Percentiles rank a stretch among this genome's conserved stretches.
Conservation (phyloP, 2,329 filamentous ascomycete species). For the Calonectria hawksworthii region DNA sequence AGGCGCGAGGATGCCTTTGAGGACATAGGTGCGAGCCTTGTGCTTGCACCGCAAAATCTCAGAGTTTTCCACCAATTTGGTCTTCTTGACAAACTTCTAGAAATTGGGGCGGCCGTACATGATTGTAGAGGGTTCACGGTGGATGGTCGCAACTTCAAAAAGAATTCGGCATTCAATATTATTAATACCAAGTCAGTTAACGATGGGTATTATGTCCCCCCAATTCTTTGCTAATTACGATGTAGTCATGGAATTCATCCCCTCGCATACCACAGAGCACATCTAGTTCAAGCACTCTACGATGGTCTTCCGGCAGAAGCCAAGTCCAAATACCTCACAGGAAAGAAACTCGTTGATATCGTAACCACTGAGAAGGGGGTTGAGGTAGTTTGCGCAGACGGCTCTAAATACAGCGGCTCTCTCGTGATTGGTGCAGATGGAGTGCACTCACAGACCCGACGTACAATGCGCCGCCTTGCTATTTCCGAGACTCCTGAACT, state of each 20-base stretch:
- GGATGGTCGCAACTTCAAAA: background rate
- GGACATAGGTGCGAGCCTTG: conserved; percentile 35
- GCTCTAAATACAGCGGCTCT: conserved; percentile 13
- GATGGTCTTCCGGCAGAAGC: background rate
- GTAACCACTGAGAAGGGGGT: background rate
- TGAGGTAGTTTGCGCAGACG: conserved; percentile 23
- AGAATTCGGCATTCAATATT: background rate
- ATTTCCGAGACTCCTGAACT: background rate
- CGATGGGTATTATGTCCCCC: too few species aligned
- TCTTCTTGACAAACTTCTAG: background rate
- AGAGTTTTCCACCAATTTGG: conserved; percentile 21
- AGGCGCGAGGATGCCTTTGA: conserved; percentile 35
- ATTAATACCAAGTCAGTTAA: background rate
- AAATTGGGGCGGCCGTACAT: background rate
- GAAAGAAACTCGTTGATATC: conserved; percentile 35
- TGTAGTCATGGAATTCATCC: conserved; percentile 7
- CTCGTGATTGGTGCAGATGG: conserved; percentile 29
- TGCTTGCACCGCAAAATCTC: conserved; percentile 3
- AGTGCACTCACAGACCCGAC: conserved; percentile 16
- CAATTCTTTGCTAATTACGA: background rate
- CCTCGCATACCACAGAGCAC: conserved; percentile 3
- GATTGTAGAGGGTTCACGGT: background rate
- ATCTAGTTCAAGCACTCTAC: background rate
- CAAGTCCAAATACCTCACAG: conserved; percentile 1
- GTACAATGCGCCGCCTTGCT: conserved; percentile 24